These are phyloP conservation scores for Entophlyctis helioformis DNA, from an alignment of 192 early-diverging fungal genomes.

Conservation along the genomic window DNA sequence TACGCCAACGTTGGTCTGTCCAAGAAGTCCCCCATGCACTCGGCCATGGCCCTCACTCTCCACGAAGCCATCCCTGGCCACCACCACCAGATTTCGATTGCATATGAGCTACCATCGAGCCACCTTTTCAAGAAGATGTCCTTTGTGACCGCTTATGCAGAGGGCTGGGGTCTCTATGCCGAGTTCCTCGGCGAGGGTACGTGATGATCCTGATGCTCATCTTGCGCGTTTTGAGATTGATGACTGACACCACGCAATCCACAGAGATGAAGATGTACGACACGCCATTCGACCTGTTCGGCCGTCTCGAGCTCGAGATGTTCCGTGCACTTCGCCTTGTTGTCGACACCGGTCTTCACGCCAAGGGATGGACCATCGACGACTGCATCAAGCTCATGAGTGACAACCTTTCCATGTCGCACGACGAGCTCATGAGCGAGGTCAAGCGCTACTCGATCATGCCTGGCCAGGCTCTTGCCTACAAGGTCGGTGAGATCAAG, in stretches of 20 bases:
- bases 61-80: conserved; percentile 28
- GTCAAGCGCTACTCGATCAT: conserved; percentile 17
- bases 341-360: conserved; percentile 28
- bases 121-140: conserved; percentile 15
- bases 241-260: no score
- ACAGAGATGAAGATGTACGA: conserved; percentile 24
- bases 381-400: conserved; percentile 17
- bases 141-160: conserved; percentile 10
- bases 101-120: conserved; percentile 7
- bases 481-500: conserved; percentile 30
- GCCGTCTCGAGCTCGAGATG: conserved; percentile 22
- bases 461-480: conserved; percentile 25
- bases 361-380: conserved; percentile 21
- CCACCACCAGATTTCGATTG: conserved; percentile 26
- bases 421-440: conserved; percentile 13
- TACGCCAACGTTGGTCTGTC: conserved; percentile 6
- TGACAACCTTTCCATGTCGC: conserved; percentile 7
- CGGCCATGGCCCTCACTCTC: conserved; percentile 7
- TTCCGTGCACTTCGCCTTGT: conserved; percentile 21
- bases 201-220: no score
- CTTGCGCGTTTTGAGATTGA: no score
- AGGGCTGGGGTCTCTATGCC: conserved; percentile 24
- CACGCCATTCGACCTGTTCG: conserved; percentile 14
- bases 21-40: conserved; percentile 7
- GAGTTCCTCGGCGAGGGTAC: conserved; percentile 19